Evolutionary conservation across 345 rosid genomes (phyloP), one percentile per base, ranked within the genome.

Genomic region (Viola odorata): DNA sequence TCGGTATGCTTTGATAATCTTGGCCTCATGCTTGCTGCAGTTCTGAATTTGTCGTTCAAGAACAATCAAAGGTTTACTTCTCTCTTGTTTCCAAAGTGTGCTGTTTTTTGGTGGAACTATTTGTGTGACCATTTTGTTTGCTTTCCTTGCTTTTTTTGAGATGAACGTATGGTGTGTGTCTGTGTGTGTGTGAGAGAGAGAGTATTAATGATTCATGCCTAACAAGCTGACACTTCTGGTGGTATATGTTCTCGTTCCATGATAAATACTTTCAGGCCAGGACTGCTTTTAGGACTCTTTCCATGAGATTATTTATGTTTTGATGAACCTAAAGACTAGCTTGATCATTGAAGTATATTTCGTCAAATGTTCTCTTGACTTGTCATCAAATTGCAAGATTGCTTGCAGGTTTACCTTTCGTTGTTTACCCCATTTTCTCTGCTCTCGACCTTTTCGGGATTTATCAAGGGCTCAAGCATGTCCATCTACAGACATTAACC

Each of bases 371-470:
- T 76, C 64, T 23, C 2, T 61, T 79, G 60, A 70, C 54, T 62
- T 73, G 3, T 57, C 56, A 45, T 77, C 44, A 8, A 11, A 57
- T 40, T 68, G 52, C 52, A 72, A 90, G 89, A 75, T 69, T 83
- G 71, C 89, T 73, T 71, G 85, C 80, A 69, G 77, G 84, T 73
- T 73, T 88, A 55, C 96, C 94, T 51, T 86, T 86, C 66, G 52
- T 74, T 50, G 73, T 88, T 13, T 88, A 88, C 77, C 98, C 98
- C 23, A 55, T 86, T 62, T 91, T 88, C 74, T 63, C 87, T 9
- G 82, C 87, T n/a, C n/a, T 88, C 54, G 91, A 91, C 72, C 91
- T 91, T 50, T 69, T 80, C 14, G 98, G 98, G 36, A 86, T 86
- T 72, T 86, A 88, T 78, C 85, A 84, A 73, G 96, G 90, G 36